Evolutionary conservation across 768 basidiomycete species (phyloP).

Genomic region (Suillus hirtellus): DNA sequence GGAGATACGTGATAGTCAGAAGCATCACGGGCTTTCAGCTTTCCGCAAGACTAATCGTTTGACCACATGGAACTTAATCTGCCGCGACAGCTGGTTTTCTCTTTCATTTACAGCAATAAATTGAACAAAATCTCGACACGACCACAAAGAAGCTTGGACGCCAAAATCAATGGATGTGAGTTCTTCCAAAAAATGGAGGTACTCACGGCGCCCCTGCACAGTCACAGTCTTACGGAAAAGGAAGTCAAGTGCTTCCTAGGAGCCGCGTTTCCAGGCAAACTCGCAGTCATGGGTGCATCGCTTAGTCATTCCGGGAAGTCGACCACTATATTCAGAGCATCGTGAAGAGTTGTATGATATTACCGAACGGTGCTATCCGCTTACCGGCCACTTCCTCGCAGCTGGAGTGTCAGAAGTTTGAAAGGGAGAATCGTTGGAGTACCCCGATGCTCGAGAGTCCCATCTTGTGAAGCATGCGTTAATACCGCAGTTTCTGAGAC

Average conservation of each 20-base stretch:
- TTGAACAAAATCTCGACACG: not conserved
- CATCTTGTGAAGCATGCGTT: conserved; percentile 1
- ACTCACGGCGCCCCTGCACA: not conserved
- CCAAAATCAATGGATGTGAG: not conserved
- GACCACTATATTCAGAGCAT: not conserved
- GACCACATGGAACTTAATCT: not conserved
- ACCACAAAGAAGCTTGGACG: not conserved
- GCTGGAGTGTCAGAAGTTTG: not conserved
- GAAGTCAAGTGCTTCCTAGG: conserved; percentile 6
- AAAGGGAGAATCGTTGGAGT: not conserved
- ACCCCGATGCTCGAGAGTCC: not conserved
- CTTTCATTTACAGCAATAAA: not conserved
- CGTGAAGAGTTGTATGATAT: conserved; percentile 1
- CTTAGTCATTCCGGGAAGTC: not conserved
- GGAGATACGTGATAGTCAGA: not conserved
- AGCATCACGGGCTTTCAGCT: not conserved
- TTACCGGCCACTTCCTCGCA: conserved; percentile 4
- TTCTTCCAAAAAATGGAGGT: not conserved
- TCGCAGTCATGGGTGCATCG: not conserved
- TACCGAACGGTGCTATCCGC: conserved; percentile 1
- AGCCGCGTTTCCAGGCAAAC: conserved; percentile 6
- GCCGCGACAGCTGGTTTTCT: not conserved
- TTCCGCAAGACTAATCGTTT: not conserved
- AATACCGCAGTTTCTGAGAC: not conserved
- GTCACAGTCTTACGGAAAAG: conserved; percentile 2